phyloP scores from a whole-genome alignment of 257 asterid genomes.

The Solanum clarkiae region DNA sequence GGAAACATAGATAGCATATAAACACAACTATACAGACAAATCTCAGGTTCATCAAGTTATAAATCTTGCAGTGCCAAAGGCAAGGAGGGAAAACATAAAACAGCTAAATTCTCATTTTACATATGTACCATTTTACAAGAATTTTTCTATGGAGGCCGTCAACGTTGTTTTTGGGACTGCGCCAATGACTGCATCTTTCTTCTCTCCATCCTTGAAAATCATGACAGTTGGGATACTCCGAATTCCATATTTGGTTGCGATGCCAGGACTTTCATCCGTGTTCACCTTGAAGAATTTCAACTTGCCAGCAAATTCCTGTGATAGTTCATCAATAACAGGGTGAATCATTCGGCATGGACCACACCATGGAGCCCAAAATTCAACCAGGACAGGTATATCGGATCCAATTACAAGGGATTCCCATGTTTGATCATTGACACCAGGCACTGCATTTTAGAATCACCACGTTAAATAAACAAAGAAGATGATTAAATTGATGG shows the following conservation, averaged over 20 bases:
- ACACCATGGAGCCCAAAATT: slow-evolving; percentile 99
- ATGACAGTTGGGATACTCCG: slow-evolving; percentile 94
- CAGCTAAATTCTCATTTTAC: slow-evolving; percentile 5
- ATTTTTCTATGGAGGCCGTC: slow-evolving; percentile 59
- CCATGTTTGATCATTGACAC: slow-evolving; percentile 52
- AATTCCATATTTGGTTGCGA: slow-evolving; percentile 74
- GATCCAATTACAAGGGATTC: slow-evolving; percentile 39
- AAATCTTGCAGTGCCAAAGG: slow-evolving; percentile 10
- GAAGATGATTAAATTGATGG: background rate
- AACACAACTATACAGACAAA: slow-evolving; percentile 44
- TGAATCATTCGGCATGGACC: slow-evolving; percentile 98
- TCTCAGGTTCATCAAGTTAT: slow-evolving; percentile 14
- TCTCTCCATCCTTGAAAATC: slow-evolving; percentile 74
- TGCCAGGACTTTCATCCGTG: slow-evolving; percentile 69
- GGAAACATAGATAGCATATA: background rate
- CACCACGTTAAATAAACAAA: slow-evolving; percentile 1
- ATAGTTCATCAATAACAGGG: slow-evolving; percentile 69
- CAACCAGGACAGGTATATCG: slow-evolving; percentile 63
- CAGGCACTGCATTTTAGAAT: slow-evolving; percentile 44
- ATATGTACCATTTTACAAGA: slow-evolving; percentile 33
- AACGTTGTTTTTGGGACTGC: slow-evolving; percentile 79
- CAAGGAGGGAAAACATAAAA: background rate
- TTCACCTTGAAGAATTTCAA: slow-evolving; percentile 87
- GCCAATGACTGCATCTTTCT: slow-evolving; percentile 83
- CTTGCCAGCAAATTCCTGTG: slow-evolving; percentile 57